These are phyloP conservation scores for Penicillium mononematosum DNA, from an alignment of 495 filamentous ascomycete species.

Conservation along the genomic window DNA sequence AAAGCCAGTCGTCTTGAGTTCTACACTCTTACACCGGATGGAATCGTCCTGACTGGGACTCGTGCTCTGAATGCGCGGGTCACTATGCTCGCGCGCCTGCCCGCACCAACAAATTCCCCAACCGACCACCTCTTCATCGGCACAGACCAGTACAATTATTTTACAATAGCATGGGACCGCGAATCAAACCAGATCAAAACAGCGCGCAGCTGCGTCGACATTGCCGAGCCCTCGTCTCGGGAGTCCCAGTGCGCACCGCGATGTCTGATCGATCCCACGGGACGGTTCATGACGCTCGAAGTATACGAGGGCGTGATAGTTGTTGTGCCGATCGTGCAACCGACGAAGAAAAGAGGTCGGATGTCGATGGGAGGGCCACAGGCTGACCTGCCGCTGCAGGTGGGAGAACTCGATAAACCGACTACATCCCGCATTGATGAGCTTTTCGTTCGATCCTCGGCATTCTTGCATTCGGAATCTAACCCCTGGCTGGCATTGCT, in stretches of 20 bases:
- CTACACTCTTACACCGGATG: conserved; percentile 61
- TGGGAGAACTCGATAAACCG: conserved; percentile 64
- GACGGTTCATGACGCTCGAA: conserved; percentile 78
- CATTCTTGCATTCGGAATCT: conserved; percentile 71
- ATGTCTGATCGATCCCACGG: conserved; percentile 79
- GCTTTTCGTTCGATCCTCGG: conserved; percentile 77
- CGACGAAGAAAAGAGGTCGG: conserved; percentile 52
- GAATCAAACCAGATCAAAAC: conserved; percentile 62
- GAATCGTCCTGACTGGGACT: conserved; percentile 59
- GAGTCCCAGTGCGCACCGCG: conserved; percentile 73
- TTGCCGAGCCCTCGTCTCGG: conserved; percentile 74
- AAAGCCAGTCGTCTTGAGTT: conserved; percentile 93
- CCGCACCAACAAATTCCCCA: conserved; percentile 63
- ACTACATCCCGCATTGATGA: conserved; percentile 77
- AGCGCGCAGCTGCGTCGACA: conserved; percentile 65
- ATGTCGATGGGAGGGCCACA: conserved; percentile 25
- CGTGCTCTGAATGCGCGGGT: conserved; percentile 77
- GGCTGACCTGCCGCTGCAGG: conserved; percentile 39
- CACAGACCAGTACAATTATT: conserved; percentile 85
- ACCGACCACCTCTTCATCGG: conserved; percentile 92
- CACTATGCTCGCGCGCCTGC: conserved; percentile 77
- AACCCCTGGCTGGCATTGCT: conserved; percentile 81
- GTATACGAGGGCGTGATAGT: conserved; percentile 87
- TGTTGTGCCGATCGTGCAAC: conserved; percentile 65
- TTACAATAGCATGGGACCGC: conserved; percentile 81